phyloP scores from a whole-genome alignment of 2,329 filamentous ascomycete species.

The Fusarium setosum region DNA sequence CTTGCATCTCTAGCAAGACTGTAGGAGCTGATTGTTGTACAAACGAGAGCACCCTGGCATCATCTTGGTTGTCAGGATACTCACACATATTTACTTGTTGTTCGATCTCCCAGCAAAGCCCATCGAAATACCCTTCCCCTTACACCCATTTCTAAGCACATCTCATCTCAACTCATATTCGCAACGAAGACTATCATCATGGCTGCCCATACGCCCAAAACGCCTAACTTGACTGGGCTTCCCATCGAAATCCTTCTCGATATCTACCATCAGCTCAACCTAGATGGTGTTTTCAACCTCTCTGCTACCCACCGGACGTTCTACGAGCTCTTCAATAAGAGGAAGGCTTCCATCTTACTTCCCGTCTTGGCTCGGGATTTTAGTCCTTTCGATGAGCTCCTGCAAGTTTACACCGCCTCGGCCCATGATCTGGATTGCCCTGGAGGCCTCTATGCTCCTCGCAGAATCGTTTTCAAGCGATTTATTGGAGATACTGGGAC shows the following conservation, averaged over 20 bases:
- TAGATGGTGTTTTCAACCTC: conserved; percentile 54
- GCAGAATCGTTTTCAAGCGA: conserved; percentile 53
- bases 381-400: conserved; percentile 57
- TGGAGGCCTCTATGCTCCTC: conserved; percentile 51
- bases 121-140: not conserved
- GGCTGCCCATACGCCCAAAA: conserved; percentile 22
- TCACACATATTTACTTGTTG: not conserved
- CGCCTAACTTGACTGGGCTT: conserved; percentile 43
- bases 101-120: not conserved
- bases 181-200: conserved; percentile 19
- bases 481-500: conserved; percentile 48
- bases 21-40: conserved; percentile 4
- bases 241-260: conserved; percentile 62
- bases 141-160: not conserved
- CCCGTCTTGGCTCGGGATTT: conserved; percentile 56
- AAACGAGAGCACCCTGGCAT: not conserved
- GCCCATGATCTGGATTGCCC: conserved; percentile 48
- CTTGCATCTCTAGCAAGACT: conserved; percentile 17
- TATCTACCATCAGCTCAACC: conserved; percentile 58
- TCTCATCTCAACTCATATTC: not conserved
- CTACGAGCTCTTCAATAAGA: conserved; percentile 52
- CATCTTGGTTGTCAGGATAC: conserved; percentile 5
- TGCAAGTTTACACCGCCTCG: conserved; percentile 59
- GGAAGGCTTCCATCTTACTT: conserved; percentile 56
- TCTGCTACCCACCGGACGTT: conserved; percentile 53